Evolutionary conservation across 2,329 filamentous ascomycete species (phyloP).

Genomic region (Colletotrichum nymphaeae): DNA sequence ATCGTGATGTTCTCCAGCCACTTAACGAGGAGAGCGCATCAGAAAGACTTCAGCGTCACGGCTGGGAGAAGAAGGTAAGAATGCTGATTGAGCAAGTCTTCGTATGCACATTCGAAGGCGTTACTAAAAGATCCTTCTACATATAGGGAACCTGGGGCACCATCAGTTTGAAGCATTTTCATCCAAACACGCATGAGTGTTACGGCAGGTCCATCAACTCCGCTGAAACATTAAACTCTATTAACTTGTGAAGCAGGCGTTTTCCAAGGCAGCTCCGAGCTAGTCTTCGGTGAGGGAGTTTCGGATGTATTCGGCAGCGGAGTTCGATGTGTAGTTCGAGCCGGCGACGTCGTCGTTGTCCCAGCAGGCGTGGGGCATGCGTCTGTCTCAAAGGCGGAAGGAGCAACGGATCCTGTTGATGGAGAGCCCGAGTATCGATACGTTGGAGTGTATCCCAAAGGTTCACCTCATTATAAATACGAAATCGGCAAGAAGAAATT

Average conservation of each 20-base stretch:
- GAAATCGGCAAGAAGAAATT: conserved; percentile 16
- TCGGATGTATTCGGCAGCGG: conserved; percentile 29
- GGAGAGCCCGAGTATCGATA: conserved; percentile 36
- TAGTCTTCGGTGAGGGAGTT: conserved; percentile 37
- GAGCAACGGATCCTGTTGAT: background rate
- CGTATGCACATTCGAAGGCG: background rate
- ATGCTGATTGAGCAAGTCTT: background rate
- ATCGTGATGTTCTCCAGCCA: conserved; percentile 36
- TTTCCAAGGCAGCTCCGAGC: conserved; percentile 38
- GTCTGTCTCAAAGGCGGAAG: conserved; percentile 1
- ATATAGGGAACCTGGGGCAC: conserved; percentile 38
- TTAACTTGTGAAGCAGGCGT: conserved; percentile 21
- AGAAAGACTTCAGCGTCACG: conserved; percentile 35
- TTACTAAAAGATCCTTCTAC: background rate
- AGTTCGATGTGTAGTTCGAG: conserved; percentile 32
- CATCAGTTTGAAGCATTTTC: conserved; percentile 40
- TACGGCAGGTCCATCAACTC: conserved; percentile 33
- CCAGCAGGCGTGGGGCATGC: conserved; percentile 40
- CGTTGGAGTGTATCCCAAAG: conserved; percentile 39
- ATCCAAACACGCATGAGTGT: conserved; percentile 40
- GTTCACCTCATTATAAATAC: background rate
- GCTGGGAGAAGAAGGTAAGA: conserved; percentile 38
- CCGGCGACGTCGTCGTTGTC: conserved; percentile 39
- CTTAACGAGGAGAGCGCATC: conserved; percentile 34
- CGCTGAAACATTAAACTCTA: no score